Evolutionary conservation across 176 grass and related monocot genomes (phyloP).

Genomic region (Paspalum notatum): DNA sequence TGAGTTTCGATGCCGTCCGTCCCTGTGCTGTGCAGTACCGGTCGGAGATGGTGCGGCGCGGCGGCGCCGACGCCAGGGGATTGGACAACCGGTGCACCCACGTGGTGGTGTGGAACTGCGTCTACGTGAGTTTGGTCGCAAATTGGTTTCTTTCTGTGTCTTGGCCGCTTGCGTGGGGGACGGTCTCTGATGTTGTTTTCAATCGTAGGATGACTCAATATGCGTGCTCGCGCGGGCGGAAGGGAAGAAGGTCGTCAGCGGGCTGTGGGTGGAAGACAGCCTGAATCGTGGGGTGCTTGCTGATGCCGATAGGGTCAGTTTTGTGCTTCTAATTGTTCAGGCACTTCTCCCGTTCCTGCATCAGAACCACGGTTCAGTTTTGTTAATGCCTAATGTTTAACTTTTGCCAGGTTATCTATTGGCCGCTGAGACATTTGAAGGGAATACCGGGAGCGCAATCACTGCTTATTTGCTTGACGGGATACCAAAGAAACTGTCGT

Average conservation of each 20-base stretch:
- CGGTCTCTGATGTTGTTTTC: conserved; percentile 7
- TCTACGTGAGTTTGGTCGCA: conserved; percentile 69
- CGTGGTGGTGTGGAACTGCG: conserved; percentile 59
- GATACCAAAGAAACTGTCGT: conserved; percentile 69
- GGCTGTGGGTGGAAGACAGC: conserved; percentile 78
- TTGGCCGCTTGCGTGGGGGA: not conserved
- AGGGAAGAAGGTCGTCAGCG: conserved; percentile 71
- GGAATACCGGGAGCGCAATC: conserved; percentile 72
- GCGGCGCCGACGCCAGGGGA: conserved; percentile 59
- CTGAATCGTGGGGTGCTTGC: conserved; percentile 54
- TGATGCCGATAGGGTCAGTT: conserved; percentile 62
- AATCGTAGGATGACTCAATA: conserved; percentile 63
- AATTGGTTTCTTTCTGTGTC: not conserved
- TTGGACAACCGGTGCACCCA: conserved; percentile 66
- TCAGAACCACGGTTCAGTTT: not conserved
- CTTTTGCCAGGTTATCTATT: conserved; percentile 67
- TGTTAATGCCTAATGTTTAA: not conserved
- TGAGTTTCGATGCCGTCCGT: not conserved
- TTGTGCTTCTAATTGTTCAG: not conserved
- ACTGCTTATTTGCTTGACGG: conserved; percentile 76
- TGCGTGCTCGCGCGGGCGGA: conserved; percentile 72
- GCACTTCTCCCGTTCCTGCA: not conserved
- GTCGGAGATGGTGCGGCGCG: conserved; percentile 67
- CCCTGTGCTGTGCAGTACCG: conserved; percentile 57
- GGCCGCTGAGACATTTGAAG: conserved; percentile 60